Conservation (phyloP, 495 filamentous ascomycete species). For the Sabuloglossum arenarium region DNA sequence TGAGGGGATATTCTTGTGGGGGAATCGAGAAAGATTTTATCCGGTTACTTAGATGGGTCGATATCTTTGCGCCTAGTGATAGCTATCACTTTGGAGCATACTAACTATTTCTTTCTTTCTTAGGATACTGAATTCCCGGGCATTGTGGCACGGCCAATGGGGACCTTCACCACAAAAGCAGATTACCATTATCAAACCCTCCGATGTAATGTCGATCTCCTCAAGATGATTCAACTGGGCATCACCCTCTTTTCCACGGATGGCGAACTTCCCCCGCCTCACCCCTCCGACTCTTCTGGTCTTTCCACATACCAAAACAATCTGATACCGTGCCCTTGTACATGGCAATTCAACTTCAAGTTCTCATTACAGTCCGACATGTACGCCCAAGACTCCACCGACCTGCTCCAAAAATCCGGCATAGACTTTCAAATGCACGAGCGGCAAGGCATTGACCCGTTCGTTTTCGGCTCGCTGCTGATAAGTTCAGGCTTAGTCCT, state of each 20-base stretch:
- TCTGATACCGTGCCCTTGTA: constrained; percentile 53
- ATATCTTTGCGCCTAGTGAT: too few species aligned
- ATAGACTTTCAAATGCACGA: constrained; percentile 72
- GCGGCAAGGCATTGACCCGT: constrained; percentile 75
- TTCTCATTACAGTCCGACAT: constrained; percentile 89
- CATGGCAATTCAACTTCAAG: constrained; percentile 98
- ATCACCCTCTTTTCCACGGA: constrained; percentile 78
- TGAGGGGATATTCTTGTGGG: too few species aligned
- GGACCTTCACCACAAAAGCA: constrained; percentile 76
- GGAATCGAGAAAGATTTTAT: too few species aligned
- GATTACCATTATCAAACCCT: constrained; percentile 98
- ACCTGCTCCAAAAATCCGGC: constrained; percentile 65
- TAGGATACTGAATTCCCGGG: constrained; percentile 97
- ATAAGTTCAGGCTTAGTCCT: constrained; percentile 86
- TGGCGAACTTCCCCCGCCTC: constrained; percentile 61
- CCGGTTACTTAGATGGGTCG: too few species aligned
- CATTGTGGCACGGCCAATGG: constrained; percentile 87
- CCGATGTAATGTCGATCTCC: constrained; percentile 86
- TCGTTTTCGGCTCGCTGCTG: constrained; percentile 68
- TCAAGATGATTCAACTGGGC: constrained; percentile 92
- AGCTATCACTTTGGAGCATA: background rate
- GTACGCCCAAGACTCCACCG: constrained; percentile 85
- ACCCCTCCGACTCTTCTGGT: constrained; percentile 30
- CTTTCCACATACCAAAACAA: constrained; percentile 27
- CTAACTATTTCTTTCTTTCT: background rate